A percentile compares a stretch with the other conserved stretches of the same genome.
Evolutionary conservation across 2,329 filamentous ascomycete genomes (phyloP).

Genomic region (Fusarium sp.): DNA sequence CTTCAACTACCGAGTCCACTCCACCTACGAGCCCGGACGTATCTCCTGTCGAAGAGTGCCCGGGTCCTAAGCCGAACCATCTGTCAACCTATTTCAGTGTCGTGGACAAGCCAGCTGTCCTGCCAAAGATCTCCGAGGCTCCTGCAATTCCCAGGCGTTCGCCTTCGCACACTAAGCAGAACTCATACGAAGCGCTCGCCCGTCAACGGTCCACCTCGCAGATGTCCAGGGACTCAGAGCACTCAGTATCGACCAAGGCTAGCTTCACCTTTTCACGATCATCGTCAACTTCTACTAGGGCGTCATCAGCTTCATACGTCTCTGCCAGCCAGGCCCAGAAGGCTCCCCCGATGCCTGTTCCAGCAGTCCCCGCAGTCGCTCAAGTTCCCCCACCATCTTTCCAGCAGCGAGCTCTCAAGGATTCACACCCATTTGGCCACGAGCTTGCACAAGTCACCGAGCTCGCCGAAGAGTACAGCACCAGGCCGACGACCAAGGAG

Average conservation of each 20-base stretch:
- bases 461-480: constrained; percentile 86
- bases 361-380: constrained; percentile 40
- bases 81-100: constrained; percentile 72
- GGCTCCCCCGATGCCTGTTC: constrained; percentile 44
- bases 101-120: constrained; percentile 55
- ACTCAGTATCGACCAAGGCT: constrained; percentile 64
- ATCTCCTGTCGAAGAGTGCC: constrained; percentile 61
- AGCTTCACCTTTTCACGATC: constrained; percentile 66
- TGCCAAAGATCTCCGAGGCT: constrained; percentile 50
- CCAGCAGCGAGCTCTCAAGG: constrained; percentile 50
- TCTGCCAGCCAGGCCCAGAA: constrained; percentile 45
- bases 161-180: constrained; percentile 88
- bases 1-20: constrained; percentile 63
- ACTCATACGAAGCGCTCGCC: constrained; percentile 76
- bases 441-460: constrained; percentile 94
- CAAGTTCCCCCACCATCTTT: constrained; percentile 46
- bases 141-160: constrained; percentile 77
- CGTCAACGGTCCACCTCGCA: constrained; percentile 70
- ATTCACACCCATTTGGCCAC: constrained; percentile 80
- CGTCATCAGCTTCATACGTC: constrained; percentile 57
- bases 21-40: constrained; percentile 76
- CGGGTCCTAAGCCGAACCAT: constrained; percentile 71
- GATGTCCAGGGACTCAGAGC: constrained; percentile 63
- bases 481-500: constrained; percentile 66
- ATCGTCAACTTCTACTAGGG: constrained; percentile 64